Evolutionary conservation across 164 flowering plant species (phyloP).

Genomic region (Annona squamosa): DNA sequence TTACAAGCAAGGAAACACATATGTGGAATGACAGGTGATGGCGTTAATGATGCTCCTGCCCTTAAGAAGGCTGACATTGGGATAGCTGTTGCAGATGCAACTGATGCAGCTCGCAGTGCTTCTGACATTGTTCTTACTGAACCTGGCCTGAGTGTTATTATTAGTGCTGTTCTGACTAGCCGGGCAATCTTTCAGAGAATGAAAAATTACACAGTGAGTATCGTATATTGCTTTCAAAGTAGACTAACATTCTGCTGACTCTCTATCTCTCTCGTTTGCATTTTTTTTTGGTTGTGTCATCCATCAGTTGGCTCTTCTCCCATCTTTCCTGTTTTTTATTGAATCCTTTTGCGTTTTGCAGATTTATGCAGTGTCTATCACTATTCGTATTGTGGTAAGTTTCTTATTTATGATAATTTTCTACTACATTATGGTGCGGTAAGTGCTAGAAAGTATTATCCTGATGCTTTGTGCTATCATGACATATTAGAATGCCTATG

Average conservation of each 20-base stretch:
- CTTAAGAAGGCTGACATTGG: conserved; percentile 95
- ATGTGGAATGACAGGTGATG: conserved; percentile 97
- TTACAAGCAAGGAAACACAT: conserved; percentile 86
- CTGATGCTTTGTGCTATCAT: background rate
- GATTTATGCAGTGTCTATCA: conserved; percentile 85
- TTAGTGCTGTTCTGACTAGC: conserved; percentile 84
- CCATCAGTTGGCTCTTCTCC: background rate
- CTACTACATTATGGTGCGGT: background rate
- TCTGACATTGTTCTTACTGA: conserved; percentile 90
- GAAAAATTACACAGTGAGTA: conserved; percentile 80
- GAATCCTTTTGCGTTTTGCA: background rate
- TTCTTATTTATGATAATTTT: conserved; percentile 20
- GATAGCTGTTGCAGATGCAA: conserved; percentile 91
- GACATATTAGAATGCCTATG: background rate
- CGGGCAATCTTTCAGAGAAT: conserved; percentile 87
- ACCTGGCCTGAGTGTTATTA: conserved; percentile 87
- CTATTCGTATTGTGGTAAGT: conserved; percentile 74
- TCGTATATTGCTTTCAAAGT: background rate
- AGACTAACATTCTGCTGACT: background rate
- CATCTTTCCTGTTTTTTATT: conserved; percentile 1
- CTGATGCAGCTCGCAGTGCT: conserved; percentile 97
- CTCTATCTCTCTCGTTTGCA: background rate
- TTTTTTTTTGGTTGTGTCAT: background rate
- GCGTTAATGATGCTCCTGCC: conserved; percentile 91
- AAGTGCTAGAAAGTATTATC: background rate